phyloP scores from a whole-genome alignment of 176 grass and related monocot species.

The Carex pumila region DNA sequence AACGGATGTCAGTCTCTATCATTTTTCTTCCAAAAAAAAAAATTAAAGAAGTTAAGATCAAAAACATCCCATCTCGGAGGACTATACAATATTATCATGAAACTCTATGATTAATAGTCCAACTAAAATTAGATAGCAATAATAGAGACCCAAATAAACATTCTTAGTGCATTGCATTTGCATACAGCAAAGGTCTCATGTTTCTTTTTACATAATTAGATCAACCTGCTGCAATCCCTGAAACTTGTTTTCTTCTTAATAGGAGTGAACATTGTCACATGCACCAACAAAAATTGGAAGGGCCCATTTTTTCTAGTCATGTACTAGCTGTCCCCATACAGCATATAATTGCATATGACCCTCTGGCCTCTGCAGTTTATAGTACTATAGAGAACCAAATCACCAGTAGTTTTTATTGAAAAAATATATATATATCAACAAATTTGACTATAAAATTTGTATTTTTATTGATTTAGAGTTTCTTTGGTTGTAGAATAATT shows the following conservation, averaged over 20 bases:
- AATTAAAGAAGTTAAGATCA: too few relatives aligned
- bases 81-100: not conserved
- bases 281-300: not conserved
- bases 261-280: conserved; percentile 20
- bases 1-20: not conserved
- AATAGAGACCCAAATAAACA: not conserved
- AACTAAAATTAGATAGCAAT: conserved; percentile 6
- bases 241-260: conserved; percentile 11
- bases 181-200: not conserved
- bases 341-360: not conserved
- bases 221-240: conserved; percentile 3
- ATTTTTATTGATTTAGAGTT: not conserved
- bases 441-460: not conserved
- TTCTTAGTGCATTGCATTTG: conserved; percentile 1
- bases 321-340: not conserved
- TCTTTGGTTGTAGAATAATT: not conserved
- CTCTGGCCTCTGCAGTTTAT: not conserved
- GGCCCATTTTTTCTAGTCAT: not conserved
- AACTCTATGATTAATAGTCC: conserved; percentile 2
- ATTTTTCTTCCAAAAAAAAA: not conserved
- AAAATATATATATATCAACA: too few relatives aligned
- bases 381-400: not conserved
- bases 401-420: not conserved
- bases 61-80: not conserved
- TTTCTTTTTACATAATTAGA: conserved; percentile 7